Evolutionary conservation across 1,139 yeast genomes (phyloP).

Genomic region (Scheffersomyces stambukii): DNA sequence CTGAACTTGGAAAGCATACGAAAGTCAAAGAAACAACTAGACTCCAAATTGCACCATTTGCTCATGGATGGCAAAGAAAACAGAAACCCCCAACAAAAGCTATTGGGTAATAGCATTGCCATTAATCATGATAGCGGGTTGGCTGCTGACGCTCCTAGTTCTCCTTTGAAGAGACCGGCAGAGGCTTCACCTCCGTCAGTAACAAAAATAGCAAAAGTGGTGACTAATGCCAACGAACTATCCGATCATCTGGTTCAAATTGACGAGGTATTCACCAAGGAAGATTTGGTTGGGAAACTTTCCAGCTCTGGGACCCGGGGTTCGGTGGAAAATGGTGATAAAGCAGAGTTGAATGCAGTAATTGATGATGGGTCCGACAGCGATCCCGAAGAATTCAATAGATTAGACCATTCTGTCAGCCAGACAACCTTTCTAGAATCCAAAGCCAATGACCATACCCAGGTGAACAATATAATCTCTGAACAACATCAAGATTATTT

Average conservation of each 20-base stretch:
- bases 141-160: conserved; percentile 1
- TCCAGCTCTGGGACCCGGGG: background rate
- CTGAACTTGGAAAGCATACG: conserved; percentile 15
- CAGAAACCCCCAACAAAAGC: conserved; percentile 6
- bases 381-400: conserved; percentile 20
- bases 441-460: conserved; percentile 14
- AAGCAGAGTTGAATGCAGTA: background rate
- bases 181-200: no score
- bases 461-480: conserved; percentile 17
- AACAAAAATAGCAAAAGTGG: conserved; percentile 20
- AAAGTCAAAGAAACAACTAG: conserved; percentile 15
- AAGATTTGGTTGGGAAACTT: background rate
- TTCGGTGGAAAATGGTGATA: background rate
- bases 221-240: conserved; percentile 11
- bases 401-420: conserved; percentile 16
- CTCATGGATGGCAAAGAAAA: conserved; percentile 17
- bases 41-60: conserved; percentile 10
- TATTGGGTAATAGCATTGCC: background rate
- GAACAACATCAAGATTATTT: conserved; percentile 13
- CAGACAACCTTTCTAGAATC: conserved; percentile 16
- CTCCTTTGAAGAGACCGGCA: conserved; percentile 12
- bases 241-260: conserved; percentile 15
- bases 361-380: conserved; percentile 25
- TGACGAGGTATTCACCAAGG: conserved; percentile 1
- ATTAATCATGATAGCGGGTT: conserved; percentile 1